Percentiles rank a stretch among this genome's conserved stretches.
phyloP scores from a whole-genome alignment of 1,284 basidiomycete genomes.

The Fomitopsis schrenkii region DNA sequence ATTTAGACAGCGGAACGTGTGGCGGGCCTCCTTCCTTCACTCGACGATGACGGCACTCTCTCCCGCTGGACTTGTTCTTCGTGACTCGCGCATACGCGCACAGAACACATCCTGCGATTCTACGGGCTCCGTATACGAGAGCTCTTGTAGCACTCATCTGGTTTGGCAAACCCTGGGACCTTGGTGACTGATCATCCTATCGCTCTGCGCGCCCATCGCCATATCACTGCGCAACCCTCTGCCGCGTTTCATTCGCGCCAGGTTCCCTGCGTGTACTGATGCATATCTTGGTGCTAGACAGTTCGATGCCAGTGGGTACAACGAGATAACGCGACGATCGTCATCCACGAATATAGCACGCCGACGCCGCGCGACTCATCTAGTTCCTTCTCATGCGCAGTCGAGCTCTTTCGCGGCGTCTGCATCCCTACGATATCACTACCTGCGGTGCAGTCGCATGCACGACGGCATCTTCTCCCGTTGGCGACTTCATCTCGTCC shows the following conservation, averaged over 20 bases:
- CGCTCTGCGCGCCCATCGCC: neutral
- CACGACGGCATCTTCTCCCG: neutral
- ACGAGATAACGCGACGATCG: neutral
- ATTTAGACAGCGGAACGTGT: neutral
- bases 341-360: neutral
- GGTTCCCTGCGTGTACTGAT: neutral
- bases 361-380: neutral
- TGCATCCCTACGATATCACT: neutral
- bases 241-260: neutral
- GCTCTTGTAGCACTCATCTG: neutral
- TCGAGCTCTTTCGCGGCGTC: neutral
- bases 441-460: too few relatives aligned
- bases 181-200: neutral
- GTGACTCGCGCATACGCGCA: neutral
- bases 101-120: neutral
- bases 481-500: neutral
- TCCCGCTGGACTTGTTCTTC: neutral
- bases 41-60: neutral
- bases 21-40: neutral
- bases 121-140: neutral
- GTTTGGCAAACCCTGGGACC: neutral
- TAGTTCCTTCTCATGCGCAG: neutral
- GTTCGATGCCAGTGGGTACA: neutral
- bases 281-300: neutral
- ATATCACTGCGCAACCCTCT: neutral